These are phyloP conservation scores for Adansonia grandidieri DNA, from an alignment of 441 rosid species.

Conservation along the genomic window DNA sequence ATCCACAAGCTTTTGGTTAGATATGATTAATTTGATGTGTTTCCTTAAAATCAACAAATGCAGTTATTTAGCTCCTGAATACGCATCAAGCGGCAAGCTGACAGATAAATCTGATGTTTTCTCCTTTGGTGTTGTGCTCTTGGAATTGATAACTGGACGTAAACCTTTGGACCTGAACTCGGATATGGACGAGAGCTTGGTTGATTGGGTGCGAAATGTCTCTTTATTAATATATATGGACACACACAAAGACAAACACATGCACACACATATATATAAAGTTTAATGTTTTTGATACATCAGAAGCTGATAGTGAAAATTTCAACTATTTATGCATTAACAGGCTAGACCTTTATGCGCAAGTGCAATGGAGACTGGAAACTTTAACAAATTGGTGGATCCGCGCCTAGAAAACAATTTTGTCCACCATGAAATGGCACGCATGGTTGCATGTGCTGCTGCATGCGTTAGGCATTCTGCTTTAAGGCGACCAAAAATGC, in stretches of 20 bases:
- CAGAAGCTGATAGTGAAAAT: neutral
- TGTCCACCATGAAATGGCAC: conserved; percentile 61
- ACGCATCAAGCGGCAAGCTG: conserved; percentile 87
- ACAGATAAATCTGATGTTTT: conserved; percentile 93
- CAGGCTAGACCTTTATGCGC: conserved; percentile 81
- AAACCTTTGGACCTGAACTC: conserved; percentile 63
- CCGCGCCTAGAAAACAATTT: conserved; percentile 61
- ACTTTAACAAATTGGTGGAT: conserved; percentile 62
- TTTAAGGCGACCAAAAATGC: conserved; percentile 77
- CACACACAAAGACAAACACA: too few species aligned
- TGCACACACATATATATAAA: neutral
- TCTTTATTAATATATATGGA: neutral
- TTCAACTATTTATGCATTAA: conserved; percentile 23
- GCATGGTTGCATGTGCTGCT: conserved; percentile 76
- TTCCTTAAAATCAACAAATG: conserved; percentile 11
- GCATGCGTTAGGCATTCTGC: conserved; percentile 73
- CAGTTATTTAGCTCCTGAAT: conserved; percentile 96
- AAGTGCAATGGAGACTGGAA: conserved; percentile 53
- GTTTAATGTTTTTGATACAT: neutral
- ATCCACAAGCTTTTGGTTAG: neutral
- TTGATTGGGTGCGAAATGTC: conserved; percentile 64
- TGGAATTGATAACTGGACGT: conserved; percentile 82
- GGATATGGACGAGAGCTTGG: conserved; percentile 79
- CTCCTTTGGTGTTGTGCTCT: conserved; percentile 83
- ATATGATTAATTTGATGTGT: conserved; percentile 6